Evolutionary conservation across 2,329 filamentous ascomycete genomes (phyloP).

Genomic region (Byssochlamys sp.): DNA sequence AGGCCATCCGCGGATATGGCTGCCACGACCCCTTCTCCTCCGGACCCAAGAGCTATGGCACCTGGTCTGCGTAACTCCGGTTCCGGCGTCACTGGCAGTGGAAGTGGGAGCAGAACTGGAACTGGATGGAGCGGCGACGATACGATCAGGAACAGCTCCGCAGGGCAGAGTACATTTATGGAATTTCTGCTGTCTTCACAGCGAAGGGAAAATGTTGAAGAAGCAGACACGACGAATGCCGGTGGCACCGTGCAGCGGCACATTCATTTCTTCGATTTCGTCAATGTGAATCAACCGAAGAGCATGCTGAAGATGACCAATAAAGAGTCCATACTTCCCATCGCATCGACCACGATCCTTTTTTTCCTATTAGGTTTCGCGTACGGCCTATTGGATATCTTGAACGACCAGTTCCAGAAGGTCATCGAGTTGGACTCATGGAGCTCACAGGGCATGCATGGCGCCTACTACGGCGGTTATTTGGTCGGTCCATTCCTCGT

Average conservation of each 20-base stretch:
- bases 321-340: conserved; percentile 48
- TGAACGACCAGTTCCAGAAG: conserved; percentile 56
- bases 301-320: conserved; percentile 52
- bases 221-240: conserved; percentile 30
- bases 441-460: conserved; percentile 43
- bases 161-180: conserved; percentile 24
- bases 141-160: background rate
- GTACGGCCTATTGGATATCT: conserved; percentile 72
- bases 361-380: conserved; percentile 88
- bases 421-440: conserved; percentile 34
- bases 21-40: conserved; percentile 5
- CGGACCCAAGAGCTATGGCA: background rate
- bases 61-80: background rate
- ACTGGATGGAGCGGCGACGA: conserved; percentile 7
- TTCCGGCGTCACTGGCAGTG: background rate
- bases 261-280: conserved; percentile 53
- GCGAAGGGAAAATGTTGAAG: conserved; percentile 19
- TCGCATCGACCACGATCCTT: conserved; percentile 61
- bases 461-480: conserved; percentile 53
- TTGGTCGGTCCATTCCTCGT: conserved; percentile 47
- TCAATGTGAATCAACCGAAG: conserved; percentile 47
- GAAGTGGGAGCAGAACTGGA: conserved; percentile 2
- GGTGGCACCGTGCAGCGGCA: conserved; percentile 22
- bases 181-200: conserved; percentile 47
- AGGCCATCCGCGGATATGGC: conserved; percentile 8